Conservation (phyloP, 1,139 yeast genomes). For the Kodamaea anthophila region DNA sequence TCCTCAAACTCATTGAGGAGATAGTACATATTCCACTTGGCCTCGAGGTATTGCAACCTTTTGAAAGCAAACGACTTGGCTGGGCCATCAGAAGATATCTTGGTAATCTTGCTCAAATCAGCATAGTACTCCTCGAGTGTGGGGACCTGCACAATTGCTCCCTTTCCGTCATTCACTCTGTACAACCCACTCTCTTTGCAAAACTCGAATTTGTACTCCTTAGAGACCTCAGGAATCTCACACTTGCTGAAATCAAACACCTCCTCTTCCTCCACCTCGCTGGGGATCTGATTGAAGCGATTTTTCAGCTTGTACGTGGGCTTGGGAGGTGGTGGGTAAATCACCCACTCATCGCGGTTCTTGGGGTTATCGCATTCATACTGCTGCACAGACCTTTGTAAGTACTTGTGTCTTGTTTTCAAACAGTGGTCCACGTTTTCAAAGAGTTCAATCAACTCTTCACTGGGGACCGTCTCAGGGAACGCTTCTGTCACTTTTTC, state of each 20-base stretch:
- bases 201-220: conserved; percentile 40
- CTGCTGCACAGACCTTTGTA: conserved; percentile 58
- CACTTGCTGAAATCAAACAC: conserved; percentile 53
- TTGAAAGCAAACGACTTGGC: conserved; percentile 95
- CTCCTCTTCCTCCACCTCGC: conserved; percentile 25
- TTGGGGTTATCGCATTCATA: conserved; percentile 76
- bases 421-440: conserved; percentile 66
- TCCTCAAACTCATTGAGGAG: conserved; percentile 90
- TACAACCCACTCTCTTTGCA: conserved; percentile 60
- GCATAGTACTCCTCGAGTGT: conserved; percentile 73
- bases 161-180: conserved; percentile 47
- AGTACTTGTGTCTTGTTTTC: conserved; percentile 71
- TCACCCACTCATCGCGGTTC: conserved; percentile 61
- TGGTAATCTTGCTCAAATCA: conserved; percentile 68
- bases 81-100: conserved; percentile 88
- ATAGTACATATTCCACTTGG: conserved; percentile 90
- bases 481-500: conserved; percentile 41
- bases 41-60: conserved; percentile 87
- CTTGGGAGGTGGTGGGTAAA: conserved; percentile 91
- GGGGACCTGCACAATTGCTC: conserved; percentile 58
- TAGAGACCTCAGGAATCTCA: conserved; percentile 58
- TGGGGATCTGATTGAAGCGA: conserved; percentile 47
- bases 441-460: conserved; percentile 66
- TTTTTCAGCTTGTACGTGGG: conserved; percentile 79
- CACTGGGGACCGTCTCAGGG: conserved; percentile 62